Evolutionary conservation across 208 protist species (phyloP).

Genomic region (Borovskyia barvae): DNA sequence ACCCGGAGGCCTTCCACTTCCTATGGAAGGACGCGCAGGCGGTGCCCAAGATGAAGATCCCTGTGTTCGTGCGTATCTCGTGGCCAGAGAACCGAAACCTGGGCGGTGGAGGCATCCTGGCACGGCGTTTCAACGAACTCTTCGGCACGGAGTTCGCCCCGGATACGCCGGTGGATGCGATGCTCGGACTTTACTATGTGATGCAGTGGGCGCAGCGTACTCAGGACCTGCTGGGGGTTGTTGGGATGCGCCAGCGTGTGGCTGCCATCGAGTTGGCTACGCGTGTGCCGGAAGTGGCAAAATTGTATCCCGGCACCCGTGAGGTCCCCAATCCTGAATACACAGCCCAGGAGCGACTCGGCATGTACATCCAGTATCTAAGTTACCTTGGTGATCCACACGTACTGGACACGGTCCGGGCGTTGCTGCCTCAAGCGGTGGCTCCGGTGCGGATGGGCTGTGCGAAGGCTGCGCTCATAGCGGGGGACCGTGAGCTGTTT

Average conservation of each 20-base stretch:
- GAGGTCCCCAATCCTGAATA: conserved; percentile 92
- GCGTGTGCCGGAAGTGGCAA: conserved; percentile 27
- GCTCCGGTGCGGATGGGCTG: conserved; percentile 89
- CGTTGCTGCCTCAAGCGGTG: conserved; percentile 50
- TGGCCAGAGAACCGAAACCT: conserved; percentile 80
- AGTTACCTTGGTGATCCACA: conserved; percentile 78
- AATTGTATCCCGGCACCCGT: conserved; percentile 81
- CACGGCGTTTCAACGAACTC: conserved; percentile 63
- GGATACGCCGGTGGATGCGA: conserved; percentile 79
- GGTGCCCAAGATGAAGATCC: conserved; percentile 79
- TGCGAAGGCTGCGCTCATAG: conserved; percentile 88
- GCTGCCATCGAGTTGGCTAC: conserved; percentile 54
- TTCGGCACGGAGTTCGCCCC: conserved; percentile 80
- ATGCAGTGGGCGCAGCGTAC: conserved; percentile 71
- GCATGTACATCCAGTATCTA: conserved; percentile 91
- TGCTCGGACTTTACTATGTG: conserved; percentile 63
- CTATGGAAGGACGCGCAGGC: conserved; percentile 88
- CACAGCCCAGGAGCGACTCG: conserved; percentile 73
- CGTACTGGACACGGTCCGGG: conserved; percentile 49
- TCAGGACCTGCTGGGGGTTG: conserved; percentile 64
- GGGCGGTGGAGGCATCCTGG: conserved; percentile 60
- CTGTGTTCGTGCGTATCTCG: conserved; percentile 81
- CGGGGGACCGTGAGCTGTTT: conserved; percentile 81
- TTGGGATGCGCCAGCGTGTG: conserved; percentile 81
- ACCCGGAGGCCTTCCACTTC: conserved; percentile 78